Conservation (phyloP, 2,329 filamentous ascomycete genomes). For the Apiospora aurea region DNA sequence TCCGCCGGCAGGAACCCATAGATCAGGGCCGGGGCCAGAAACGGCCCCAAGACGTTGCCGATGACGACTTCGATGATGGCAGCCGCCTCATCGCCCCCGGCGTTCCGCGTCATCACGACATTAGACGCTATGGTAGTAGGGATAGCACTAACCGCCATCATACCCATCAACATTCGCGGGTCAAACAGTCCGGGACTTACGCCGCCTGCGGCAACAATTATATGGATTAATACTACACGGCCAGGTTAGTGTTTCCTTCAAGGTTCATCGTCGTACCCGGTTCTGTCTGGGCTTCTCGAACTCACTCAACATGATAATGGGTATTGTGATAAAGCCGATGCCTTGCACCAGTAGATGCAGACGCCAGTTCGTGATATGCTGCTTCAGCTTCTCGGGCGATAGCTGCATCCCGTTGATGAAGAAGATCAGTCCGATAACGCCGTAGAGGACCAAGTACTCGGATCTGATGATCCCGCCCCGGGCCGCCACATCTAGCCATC, state of each 20-base stretch:
- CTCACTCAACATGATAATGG: constrained; percentile 66
- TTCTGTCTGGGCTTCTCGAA: constrained; percentile 36
- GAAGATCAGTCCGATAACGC: constrained; percentile 73
- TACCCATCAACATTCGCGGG: constrained; percentile 69
- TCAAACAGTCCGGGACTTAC: constrained; percentile 65
- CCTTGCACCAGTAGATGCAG: constrained; percentile 72
- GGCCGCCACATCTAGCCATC: constrained; percentile 52
- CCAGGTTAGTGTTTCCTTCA: background rate
- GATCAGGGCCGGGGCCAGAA: constrained; percentile 70
- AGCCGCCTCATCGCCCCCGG: constrained; percentile 71
- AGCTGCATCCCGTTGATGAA: constrained; percentile 75
- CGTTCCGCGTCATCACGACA: constrained; percentile 74
- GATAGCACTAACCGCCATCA: constrained; percentile 71
- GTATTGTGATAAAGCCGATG: constrained; percentile 71
- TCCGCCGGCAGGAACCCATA: constrained; percentile 64
- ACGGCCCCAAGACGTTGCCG: constrained; percentile 73
- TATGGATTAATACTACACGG: constrained; percentile 51
- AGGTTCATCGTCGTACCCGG: too few species aligned
- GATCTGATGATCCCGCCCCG: constrained; percentile 58
- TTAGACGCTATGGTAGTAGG: constrained; percentile 78
- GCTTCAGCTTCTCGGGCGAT: constrained; percentile 64
- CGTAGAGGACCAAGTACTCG: constrained; percentile 70
- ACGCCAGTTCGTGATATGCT: constrained; percentile 71
- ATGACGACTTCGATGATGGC: constrained; percentile 73
- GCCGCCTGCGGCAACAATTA: constrained; percentile 54